A percentile compares a stretch with the other conserved stretches of the same genome.
Conservation (phyloP, 75 land plant genomes). For the Adiantum capillusveneris region DNA sequence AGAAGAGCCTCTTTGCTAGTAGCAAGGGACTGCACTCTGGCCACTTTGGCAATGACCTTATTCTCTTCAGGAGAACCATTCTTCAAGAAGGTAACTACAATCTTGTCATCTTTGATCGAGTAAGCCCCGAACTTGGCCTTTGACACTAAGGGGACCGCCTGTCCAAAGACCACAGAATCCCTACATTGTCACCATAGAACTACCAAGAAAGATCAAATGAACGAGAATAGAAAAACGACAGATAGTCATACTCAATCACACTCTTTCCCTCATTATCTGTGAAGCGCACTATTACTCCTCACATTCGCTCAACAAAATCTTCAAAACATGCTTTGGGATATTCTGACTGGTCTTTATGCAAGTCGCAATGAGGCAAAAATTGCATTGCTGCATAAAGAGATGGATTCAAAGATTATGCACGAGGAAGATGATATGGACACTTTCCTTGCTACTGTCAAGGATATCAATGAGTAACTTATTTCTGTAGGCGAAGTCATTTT, state of each 20-base stretch:
- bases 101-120: slow-evolving; percentile 90
- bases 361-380: too few species aligned
- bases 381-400: too few species aligned
- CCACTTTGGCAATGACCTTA: slow-evolving; percentile 86
- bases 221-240: slow-evolving; percentile 94
- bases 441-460: too few species aligned
- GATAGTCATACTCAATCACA: slow-evolving; percentile 79
- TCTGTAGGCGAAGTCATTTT: too few species aligned
- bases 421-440: too few species aligned
- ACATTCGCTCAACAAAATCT: too few species aligned
- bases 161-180: slow-evolving; percentile 79
- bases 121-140: slow-evolving; percentile 83
- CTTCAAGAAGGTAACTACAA: slow-evolving; percentile 81
- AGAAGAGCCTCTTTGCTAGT: slow-evolving; percentile 37
- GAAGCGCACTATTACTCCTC: too few species aligned
- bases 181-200: slow-evolving; percentile 95
- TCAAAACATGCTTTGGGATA: too few species aligned
- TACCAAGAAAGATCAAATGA: slow-evolving; percentile 95
- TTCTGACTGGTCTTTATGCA: too few species aligned
- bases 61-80: slow-evolving; percentile 90
- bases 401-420: too few species aligned
- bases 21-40: slow-evolving; percentile 64
- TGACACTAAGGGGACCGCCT: slow-evolving; percentile 44
- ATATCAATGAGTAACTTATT: too few species aligned
- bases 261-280: slow-evolving; percentile 46